Percentiles rank a stretch among this genome's conserved stretches.
Evolutionary conservation across 2,329 filamentous ascomycete genomes (phyloP).

Genomic region (Podosphaera aphanis): DNA sequence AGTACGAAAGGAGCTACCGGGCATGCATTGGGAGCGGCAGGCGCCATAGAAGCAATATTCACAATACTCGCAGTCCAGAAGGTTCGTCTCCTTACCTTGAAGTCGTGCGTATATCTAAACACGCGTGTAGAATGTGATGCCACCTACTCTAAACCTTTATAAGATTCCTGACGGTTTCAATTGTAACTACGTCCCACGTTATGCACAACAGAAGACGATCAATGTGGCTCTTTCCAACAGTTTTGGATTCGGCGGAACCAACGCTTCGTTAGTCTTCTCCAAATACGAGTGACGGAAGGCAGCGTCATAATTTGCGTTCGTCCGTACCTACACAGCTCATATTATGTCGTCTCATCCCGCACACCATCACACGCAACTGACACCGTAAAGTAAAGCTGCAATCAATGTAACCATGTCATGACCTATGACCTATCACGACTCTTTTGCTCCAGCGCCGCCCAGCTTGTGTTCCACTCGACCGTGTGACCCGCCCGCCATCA

Average conservation of each 20-base stretch:
- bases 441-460: too few species aligned
- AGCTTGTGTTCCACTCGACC: too few species aligned
- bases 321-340: too few species aligned
- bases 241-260: slow-evolving; percentile 94
- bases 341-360: too few species aligned
- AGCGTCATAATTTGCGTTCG: too few species aligned
- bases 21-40: slow-evolving; percentile 76
- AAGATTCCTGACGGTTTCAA: slow-evolving; percentile 40
- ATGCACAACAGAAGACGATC: slow-evolving; percentile 46
- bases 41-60: slow-evolving; percentile 75
- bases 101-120: neutral
- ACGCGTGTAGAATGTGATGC: slow-evolving; percentile 46
- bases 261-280: slow-evolving; percentile 63
- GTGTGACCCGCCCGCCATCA: too few species aligned
- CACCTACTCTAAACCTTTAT: slow-evolving; percentile 67
- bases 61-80: slow-evolving; percentile 56
- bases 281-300: slow-evolving; percentile 8
- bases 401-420: too few species aligned
- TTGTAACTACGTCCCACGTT: slow-evolving; percentile 66
- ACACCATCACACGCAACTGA: too few species aligned
- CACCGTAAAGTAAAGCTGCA: too few species aligned
- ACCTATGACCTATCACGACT: too few species aligned
- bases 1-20: slow-evolving; percentile 87
- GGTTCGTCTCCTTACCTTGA: slow-evolving; percentile 25
- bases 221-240: slow-evolving; percentile 72